phyloP scores from a whole-genome alignment of 148 eudicot species.

The Rhododendron vialii region DNA sequence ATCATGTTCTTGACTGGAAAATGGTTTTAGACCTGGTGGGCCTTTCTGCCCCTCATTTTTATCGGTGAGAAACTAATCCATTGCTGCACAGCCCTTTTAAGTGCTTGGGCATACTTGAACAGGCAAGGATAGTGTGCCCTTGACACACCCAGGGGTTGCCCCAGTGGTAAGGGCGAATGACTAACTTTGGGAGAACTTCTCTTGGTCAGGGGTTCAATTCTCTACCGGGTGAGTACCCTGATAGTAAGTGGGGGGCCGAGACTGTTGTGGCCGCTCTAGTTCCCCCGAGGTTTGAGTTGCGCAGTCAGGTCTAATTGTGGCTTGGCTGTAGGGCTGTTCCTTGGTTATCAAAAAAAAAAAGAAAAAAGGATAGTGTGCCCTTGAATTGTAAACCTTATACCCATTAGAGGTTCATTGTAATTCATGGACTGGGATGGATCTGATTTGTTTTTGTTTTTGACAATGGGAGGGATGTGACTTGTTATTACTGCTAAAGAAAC shows the following conservation, averaged over 20 bases:
- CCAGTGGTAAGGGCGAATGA: too few species aligned
- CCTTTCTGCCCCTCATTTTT: not conserved
- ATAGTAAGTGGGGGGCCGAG: too few species aligned
- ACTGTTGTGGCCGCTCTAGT: too few species aligned
- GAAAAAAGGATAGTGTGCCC: not conserved
- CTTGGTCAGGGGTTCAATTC: too few species aligned
- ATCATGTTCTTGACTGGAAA: not conserved
- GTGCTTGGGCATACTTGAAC: not conserved
- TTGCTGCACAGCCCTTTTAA: not conserved
- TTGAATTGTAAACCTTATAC: not conserved
- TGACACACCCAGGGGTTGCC: too few species aligned
- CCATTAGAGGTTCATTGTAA: too few species aligned
- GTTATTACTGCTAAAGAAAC: not conserved
- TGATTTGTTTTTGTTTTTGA: not conserved
- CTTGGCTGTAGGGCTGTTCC: too few species aligned
- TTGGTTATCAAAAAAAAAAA: too few species aligned
- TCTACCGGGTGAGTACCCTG: too few species aligned
- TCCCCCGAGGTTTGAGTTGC: too few species aligned
- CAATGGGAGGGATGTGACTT: not conserved
- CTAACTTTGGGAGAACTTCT: too few species aligned
- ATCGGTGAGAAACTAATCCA: not conserved
- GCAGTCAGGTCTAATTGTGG: too few species aligned
- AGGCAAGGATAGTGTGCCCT: not conserved
- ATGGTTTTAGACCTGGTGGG: slow-evolving; percentile 5
- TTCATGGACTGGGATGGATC: not conserved